Evolutionary conservation across 2,329 filamentous ascomycete genomes (phyloP).

Genomic region (Penicillium hesseltinei): DNA sequence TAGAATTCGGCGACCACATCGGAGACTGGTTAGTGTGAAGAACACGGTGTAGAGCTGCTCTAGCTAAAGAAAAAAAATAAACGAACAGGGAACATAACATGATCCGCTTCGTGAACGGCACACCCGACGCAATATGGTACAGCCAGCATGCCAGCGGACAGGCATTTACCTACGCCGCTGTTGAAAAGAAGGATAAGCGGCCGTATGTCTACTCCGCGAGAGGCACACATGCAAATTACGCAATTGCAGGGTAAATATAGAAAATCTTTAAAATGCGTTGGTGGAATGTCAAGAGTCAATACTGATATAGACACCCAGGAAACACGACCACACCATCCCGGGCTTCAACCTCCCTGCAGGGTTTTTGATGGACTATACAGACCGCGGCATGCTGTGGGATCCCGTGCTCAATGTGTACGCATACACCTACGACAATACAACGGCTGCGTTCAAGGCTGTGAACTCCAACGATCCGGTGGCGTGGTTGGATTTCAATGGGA

Average conservation of each 20-base stretch:
- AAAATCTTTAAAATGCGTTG: background rate
- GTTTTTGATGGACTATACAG: conserved; percentile 55
- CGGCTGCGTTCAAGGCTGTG: conserved; percentile 49
- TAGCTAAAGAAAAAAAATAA: conserved; percentile 4
- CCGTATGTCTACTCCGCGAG: conserved; percentile 60
- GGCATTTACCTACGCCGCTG: conserved; percentile 58
- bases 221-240: conserved; percentile 65
- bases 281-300: no score
- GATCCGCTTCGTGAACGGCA: conserved; percentile 60
- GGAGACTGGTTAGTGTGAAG: conserved; percentile 55
- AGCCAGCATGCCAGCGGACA: conserved; percentile 63
- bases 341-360: conserved; percentile 56
- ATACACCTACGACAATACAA: conserved; percentile 52
- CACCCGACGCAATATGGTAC: conserved; percentile 59
- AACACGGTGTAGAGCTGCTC: background rate
- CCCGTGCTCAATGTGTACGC: conserved; percentile 55
- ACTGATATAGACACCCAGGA: conserved; percentile 31
- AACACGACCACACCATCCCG: conserved; percentile 64
- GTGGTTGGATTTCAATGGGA: conserved; percentile 57
- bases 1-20: conserved; percentile 60
- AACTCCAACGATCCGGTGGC: conserved; percentile 48
- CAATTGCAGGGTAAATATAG: conserved; percentile 47
- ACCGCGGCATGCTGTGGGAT: conserved; percentile 60
- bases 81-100: conserved; percentile 61
- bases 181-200: conserved; percentile 54